These are phyloP conservation scores for Chalciporus piperatoides DNA, from an alignment of 1,284 basidiomycete genomes.

Conservation along the genomic window DNA sequence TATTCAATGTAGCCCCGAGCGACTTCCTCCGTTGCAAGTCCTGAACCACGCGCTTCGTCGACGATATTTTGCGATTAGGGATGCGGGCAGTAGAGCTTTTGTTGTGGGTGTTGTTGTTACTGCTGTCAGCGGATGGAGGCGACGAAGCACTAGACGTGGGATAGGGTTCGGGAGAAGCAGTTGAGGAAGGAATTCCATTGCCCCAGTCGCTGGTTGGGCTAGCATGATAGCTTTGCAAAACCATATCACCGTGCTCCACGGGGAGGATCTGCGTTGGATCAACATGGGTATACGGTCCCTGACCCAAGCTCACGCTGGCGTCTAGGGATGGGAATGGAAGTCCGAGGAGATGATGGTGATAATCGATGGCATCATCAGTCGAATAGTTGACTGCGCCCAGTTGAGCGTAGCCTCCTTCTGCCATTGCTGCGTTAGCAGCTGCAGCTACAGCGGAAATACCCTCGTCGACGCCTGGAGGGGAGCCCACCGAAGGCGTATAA, in stretches of 20 bases:
- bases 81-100: constrained; percentile 27
- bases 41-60: constrained; percentile 53
- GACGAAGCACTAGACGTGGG: constrained; percentile 64
- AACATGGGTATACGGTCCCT: constrained; percentile 74
- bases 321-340: constrained; percentile 57
- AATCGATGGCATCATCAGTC: constrained; percentile 56
- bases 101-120: constrained; percentile 21
- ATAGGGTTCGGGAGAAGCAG: constrained; percentile 74
- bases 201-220: constrained; percentile 82
- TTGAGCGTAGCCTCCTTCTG: constrained; percentile 63
- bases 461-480: constrained; percentile 38
- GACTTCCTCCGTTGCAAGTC: constrained; percentile 55
- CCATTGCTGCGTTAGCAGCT: constrained; percentile 60
- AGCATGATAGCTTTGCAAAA: constrained; percentile 55
- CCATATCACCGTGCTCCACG: constrained; percentile 42
- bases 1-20: constrained; percentile 21
- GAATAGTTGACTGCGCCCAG: constrained; percentile 51
- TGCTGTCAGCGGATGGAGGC: constrained; percentile 59
- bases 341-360: constrained; percentile 57
- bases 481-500: constrained; percentile 40
- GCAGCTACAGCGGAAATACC: constrained; percentile 61
- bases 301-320: constrained; percentile 35
- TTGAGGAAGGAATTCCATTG: constrained; percentile 62
- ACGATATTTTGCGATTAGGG: constrained; percentile 52
- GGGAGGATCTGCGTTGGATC: constrained; percentile 83